Evolutionary conservation across 495 filamentous ascomycete species (phyloP).

Genomic region (Rostrohypoxylon terebratum): DNA sequence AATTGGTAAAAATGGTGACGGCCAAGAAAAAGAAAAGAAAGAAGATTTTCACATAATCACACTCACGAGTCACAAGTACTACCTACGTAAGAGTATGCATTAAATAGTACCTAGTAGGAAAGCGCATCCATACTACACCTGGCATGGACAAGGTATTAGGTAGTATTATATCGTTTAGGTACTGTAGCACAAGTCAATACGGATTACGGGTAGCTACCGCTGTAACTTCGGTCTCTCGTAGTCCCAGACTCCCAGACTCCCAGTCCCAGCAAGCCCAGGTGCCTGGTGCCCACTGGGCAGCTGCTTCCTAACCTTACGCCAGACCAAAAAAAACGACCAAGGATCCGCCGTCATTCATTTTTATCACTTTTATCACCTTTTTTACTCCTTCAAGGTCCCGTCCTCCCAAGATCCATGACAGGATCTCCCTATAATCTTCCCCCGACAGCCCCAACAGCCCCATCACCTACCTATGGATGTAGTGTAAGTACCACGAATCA

Average conservation of each 20-base stretch:
- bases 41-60: not conserved
- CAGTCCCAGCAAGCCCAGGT: not conserved
- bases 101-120: too few relatives aligned
- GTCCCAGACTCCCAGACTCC: not conserved
- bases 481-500: constrained; percentile 5
- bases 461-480: too few relatives aligned
- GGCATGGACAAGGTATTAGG: too few relatives aligned
- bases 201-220: constrained; percentile 12
- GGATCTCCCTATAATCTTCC: constrained; percentile 33
- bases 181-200: not conserved
- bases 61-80: too few relatives aligned
- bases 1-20: too few relatives aligned
- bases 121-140: too few relatives aligned
- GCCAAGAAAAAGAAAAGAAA: not conserved
- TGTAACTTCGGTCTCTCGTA: constrained; percentile 37
- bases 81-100: too few relatives aligned
- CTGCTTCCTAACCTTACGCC: not conserved
- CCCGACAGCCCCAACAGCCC: not conserved
- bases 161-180: not conserved
- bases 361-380: too few relatives aligned
- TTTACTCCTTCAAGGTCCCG: not conserved
- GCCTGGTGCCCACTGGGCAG: not conserved
- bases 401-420: constrained; percentile 18
- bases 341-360: constrained; percentile 4
- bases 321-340: not conserved